A percentile compares a stretch with the other conserved stretches of the same genome.
Conservation (phyloP, 2,329 filamentous ascomycete species). For the Ceratocystis huliohia region DNA sequence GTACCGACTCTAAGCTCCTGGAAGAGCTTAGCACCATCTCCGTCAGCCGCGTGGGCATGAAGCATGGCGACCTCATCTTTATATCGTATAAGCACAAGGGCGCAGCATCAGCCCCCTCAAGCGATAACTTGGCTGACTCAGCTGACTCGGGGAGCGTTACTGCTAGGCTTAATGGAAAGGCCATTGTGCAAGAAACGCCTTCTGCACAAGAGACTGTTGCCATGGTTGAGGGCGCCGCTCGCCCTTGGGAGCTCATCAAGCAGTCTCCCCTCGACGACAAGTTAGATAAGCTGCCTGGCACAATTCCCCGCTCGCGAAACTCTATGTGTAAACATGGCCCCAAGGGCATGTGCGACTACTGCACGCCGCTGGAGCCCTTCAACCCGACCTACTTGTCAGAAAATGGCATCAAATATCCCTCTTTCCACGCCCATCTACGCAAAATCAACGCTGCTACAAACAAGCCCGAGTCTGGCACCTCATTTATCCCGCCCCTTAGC, state of each 20-base stretch:
- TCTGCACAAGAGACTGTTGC: constrained; percentile 50
- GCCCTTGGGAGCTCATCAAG: constrained; percentile 70
- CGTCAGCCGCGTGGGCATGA: constrained; percentile 47
- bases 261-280: constrained; percentile 80
- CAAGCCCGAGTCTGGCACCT: constrained; percentile 83
- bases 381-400: constrained; percentile 77
- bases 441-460: constrained; percentile 96
- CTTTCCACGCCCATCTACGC: constrained; percentile 85
- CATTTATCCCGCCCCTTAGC: constrained; percentile 86
- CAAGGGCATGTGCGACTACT: constrained; percentile 99
- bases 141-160: constrained; percentile 31
- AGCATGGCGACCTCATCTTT: constrained; percentile 85
- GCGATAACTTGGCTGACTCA: background rate
- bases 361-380: constrained; percentile 92
- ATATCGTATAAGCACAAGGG: constrained; percentile 56
- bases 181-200: constrained; percentile 55
- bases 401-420: constrained; percentile 97
- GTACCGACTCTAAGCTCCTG: constrained; percentile 46
- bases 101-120: constrained; percentile 27
- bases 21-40: constrained; percentile 44
- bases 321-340: constrained; percentile 92
- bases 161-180: constrained; percentile 66
- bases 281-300: constrained; percentile 79
- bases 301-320: constrained; percentile 65
- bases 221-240: constrained; percentile 46